Evolutionary conservation across 495 filamentous ascomycete species (phyloP).

Genomic region (Clavariopsis aquatica): DNA sequence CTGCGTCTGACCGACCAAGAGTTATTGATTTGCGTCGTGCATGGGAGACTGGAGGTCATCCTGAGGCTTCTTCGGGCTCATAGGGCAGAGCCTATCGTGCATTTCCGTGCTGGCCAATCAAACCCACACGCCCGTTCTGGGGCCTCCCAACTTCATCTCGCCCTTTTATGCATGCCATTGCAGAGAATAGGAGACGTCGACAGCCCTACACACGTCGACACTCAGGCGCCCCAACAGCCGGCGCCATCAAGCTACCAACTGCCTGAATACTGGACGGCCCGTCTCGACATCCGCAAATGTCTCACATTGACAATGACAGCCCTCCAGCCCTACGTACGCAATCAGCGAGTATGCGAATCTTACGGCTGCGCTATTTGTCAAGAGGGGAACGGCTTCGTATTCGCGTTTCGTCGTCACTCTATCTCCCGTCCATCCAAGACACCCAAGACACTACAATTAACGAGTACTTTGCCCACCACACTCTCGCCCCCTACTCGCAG

Average conservation of each 20-base stretch:
- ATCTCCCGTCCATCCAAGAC: background rate
- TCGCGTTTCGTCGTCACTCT: background rate
- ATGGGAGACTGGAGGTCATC: background rate
- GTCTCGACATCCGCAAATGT: too few species aligned
- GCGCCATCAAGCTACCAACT: too few species aligned
- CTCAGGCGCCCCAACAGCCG: too few species aligned
- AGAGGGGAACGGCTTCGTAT: background rate
- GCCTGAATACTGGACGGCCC: too few species aligned
- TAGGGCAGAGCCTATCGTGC: background rate
- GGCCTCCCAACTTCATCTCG: background rate
- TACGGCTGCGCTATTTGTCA: background rate
- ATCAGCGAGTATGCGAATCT: too few species aligned
- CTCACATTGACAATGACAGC: too few species aligned
- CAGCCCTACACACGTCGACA: too few species aligned
- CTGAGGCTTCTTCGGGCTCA: background rate
- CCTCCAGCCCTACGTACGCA: too few species aligned
- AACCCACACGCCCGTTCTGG: background rate
- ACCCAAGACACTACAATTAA: background rate
- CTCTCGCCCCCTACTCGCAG: conserved; percentile 41
- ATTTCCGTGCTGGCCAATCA: background rate
- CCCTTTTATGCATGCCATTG: background rate
- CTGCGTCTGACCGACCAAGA: background rate
- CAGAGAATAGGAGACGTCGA: too few species aligned
- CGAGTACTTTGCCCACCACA: background rate
- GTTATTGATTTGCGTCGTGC: background rate